phyloP scores from a whole-genome alignment of 1,284 basidiomycete genomes.

The Moesziomyces sp. region DNA sequence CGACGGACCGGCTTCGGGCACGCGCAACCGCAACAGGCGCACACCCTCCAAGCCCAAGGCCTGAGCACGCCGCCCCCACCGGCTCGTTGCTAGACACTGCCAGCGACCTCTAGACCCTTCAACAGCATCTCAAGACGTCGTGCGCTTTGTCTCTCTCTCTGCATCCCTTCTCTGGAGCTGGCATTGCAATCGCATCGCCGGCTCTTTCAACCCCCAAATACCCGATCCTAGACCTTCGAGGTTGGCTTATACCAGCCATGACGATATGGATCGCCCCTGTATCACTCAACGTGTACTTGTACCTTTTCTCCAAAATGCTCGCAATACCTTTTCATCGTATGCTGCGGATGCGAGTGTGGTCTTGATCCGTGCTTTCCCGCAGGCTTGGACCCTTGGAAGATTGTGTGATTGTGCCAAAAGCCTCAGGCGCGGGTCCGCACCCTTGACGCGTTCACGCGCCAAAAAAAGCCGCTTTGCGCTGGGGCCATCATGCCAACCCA shows the following conservation, averaged over 20 bases:
- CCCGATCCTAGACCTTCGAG: slow-evolving; percentile 12
- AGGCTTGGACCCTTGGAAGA: not conserved
- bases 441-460: not conserved
- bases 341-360: no score
- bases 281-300: slow-evolving; percentile 48
- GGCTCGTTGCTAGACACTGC: not conserved
- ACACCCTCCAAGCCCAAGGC: slow-evolving; percentile 44
- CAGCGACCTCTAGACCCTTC: slow-evolving; percentile 26
- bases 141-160: slow-evolving; percentile 1
- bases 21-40: slow-evolving; percentile 40
- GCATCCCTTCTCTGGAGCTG: no score
- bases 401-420: not conserved
- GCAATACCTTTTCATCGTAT: no score
- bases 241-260: not conserved
- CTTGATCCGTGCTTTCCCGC: no score
- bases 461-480: not conserved
- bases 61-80: not conserved
- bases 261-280: slow-evolving; percentile 14
- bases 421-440: no score
- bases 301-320: slow-evolving; percentile 9
- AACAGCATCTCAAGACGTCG: slow-evolving; percentile 34
- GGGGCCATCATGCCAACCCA: no score
- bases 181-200: no score
- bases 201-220: slow-evolving; percentile 5
- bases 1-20: slow-evolving; percentile 47